phyloP scores from a whole-genome alignment of 163 green algal species.

The Chloromonas sp. region DNA sequence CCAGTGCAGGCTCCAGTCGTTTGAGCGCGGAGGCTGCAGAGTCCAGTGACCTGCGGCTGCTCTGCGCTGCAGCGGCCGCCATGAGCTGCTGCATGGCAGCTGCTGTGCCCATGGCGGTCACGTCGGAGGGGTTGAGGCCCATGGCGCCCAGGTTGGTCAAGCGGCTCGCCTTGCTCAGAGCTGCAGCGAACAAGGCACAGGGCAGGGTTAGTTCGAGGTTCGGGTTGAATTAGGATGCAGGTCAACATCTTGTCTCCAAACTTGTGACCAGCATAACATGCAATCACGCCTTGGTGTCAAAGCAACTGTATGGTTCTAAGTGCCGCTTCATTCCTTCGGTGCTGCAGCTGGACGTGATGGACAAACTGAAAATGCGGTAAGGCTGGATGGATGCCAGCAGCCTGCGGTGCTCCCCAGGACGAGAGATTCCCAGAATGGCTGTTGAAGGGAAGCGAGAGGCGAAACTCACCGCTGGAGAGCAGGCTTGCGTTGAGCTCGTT shows the following conservation, averaged over 20 bases:
- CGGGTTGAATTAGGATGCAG: too few species aligned
- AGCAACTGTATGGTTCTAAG: too few species aligned
- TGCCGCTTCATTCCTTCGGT: too few species aligned
- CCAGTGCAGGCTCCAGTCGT: constrained; percentile 20
- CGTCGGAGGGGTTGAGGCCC: constrained; percentile 1
- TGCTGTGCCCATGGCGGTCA: constrained; percentile 17
- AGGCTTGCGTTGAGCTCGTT: constrained; percentile 14
- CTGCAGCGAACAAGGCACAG: neutral
- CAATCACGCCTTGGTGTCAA: too few species aligned
- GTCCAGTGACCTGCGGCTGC: constrained; percentile 22
- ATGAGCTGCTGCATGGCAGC: constrained; percentile 24
- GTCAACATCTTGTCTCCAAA: too few species aligned
- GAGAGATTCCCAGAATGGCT: neutral
- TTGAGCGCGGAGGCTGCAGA: constrained; percentile 18
- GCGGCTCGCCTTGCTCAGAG: neutral
- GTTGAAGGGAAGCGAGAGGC: neutral
- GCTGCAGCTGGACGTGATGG: too few species aligned
- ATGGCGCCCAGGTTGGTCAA: neutral
- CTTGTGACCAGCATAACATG: too few species aligned
- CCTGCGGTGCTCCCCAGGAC: too few species aligned
- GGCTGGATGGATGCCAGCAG: too few species aligned
- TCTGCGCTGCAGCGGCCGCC: constrained; percentile 28
- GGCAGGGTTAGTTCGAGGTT: too few species aligned
- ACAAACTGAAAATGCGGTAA: too few species aligned
- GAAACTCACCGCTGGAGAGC: constrained; percentile 17